Conservation (phyloP, 1,139 yeast species). For the Candida labiduridarum region DNA sequence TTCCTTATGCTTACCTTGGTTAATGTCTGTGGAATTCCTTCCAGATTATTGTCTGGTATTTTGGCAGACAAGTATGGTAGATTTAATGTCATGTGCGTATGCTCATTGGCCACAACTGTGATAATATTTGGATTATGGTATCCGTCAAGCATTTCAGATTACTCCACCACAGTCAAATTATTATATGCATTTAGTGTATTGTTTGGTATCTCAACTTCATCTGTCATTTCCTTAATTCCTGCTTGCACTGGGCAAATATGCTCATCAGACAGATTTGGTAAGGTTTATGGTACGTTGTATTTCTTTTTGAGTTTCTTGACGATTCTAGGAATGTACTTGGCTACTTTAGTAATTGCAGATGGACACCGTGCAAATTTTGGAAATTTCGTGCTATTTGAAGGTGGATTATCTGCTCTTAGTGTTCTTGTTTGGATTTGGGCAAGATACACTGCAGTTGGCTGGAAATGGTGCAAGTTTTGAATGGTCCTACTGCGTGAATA, state of each 20-base stretch:
- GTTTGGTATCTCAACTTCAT: slow-evolving; percentile 34
- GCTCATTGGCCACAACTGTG: slow-evolving; percentile 38
- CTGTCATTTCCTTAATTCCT: slow-evolving; percentile 34
- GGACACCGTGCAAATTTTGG: slow-evolving; percentile 21
- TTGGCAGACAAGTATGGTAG: slow-evolving; percentile 53
- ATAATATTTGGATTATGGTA: slow-evolving; percentile 50
- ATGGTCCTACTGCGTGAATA: too few relatives aligned
- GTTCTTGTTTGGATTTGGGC: slow-evolving; percentile 25
- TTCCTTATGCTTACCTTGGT: slow-evolving; percentile 48
- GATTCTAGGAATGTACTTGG: slow-evolving; percentile 38
- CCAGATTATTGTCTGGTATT: slow-evolving; percentile 49
- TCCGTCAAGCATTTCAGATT: slow-evolving; percentile 31
- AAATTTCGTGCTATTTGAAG: slow-evolving; percentile 30
- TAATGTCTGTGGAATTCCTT: slow-evolving; percentile 50
- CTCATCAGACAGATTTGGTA: slow-evolving; percentile 64
- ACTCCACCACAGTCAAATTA: slow-evolving; percentile 8
- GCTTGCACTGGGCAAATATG: slow-evolving; percentile 65
- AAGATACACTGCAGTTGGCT: slow-evolving; percentile 26
- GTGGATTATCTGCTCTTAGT: slow-evolving; percentile 24
- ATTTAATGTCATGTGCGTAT: slow-evolving; percentile 52
- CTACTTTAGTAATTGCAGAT: slow-evolving; percentile 29
- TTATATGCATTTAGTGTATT: slow-evolving; percentile 29
- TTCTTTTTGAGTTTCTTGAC: slow-evolving; percentile 63
- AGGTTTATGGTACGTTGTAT: slow-evolving; percentile 69
- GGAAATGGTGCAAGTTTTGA: slow-evolving; percentile 28